phyloP scores from a whole-genome alignment of 1,284 basidiomycete species.

The Grifola frondosa region DNA sequence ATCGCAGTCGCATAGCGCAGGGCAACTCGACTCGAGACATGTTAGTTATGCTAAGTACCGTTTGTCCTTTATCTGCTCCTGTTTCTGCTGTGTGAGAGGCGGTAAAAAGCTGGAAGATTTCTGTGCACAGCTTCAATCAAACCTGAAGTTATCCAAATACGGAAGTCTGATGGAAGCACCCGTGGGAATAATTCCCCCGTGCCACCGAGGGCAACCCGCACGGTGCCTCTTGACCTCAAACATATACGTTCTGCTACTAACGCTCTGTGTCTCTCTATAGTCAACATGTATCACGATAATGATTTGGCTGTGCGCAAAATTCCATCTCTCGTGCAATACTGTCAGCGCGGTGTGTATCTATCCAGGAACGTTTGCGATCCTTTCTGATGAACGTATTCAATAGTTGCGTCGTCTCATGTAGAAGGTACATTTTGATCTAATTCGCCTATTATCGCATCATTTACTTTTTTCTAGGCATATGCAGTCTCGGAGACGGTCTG shows the following conservation, averaged over 20 bases:
- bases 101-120: too few species aligned
- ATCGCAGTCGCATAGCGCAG: too few species aligned
- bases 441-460: conserved; percentile 1
- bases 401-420: conserved; percentile 54
- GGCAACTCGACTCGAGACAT: too few species aligned
- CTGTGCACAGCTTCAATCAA: conserved; percentile 20
- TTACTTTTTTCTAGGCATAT: conserved; percentile 19
- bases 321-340: conserved; percentile 40
- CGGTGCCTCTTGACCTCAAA: neutral
- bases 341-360: conserved; percentile 40
- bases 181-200: conserved; percentile 15
- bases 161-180: conserved; percentile 13
- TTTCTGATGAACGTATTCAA: conserved; percentile 18
- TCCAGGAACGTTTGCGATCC: conserved; percentile 10
- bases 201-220: conserved; percentile 5
- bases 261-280: conserved; percentile 7
- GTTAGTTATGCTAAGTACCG: too few species aligned
- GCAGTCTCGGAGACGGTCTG: conserved; percentile 43
- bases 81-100: too few species aligned
- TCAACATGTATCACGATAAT: conserved; percentile 16
- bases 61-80: too few species aligned
- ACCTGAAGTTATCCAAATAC: conserved; percentile 17
- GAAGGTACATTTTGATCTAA: conserved; percentile 43
- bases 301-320: conserved; percentile 37
- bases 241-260: conserved; percentile 9